A percentile compares a stretch with the other conserved stretches of the same genome.
phyloP scores from a whole-genome alignment of 1,139 yeast species.

The Yarrowia galli region DNA sequence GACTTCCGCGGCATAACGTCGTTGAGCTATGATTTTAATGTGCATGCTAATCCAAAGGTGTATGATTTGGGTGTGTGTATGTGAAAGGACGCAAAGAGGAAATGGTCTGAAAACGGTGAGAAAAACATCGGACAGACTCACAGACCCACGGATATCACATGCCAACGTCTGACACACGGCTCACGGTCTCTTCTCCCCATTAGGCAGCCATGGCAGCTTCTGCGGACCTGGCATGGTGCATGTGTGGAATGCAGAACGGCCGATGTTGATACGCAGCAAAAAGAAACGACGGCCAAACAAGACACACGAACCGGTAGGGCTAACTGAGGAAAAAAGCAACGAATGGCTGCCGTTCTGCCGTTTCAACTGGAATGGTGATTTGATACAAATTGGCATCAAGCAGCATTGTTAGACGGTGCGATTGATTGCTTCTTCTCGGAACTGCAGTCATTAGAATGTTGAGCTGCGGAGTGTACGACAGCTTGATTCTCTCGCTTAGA shows the following conservation, averaged over 20 bases:
- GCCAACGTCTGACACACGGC: background rate
- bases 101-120: too few species aligned
- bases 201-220: background rate
- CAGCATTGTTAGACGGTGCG: slow-evolving; percentile 3
- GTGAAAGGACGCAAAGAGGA: background rate
- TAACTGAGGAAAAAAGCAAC: background rate
- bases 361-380: too few species aligned
- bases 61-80: background rate
- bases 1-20: background rate
- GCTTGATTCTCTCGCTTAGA: too few species aligned
- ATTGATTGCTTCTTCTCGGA: slow-evolving; percentile 1
- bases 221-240: slow-evolving; percentile 28
- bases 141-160: background rate
- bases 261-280: slow-evolving; percentile 13
- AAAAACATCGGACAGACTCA: background rate
- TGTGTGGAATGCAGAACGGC: slow-evolving; percentile 12
- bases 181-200: background rate
- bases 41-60: background rate
- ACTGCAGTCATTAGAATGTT: background rate
- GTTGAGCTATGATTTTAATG: background rate
- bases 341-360: too few species aligned
- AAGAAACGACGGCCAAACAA: background rate
- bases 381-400: slow-evolving; percentile 1
- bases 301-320: background rate
- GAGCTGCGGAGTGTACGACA: too few species aligned